phyloP scores from a whole-genome alignment of 2,329 filamentous ascomycete genomes.

The Sclerotinia subarctica region DNA sequence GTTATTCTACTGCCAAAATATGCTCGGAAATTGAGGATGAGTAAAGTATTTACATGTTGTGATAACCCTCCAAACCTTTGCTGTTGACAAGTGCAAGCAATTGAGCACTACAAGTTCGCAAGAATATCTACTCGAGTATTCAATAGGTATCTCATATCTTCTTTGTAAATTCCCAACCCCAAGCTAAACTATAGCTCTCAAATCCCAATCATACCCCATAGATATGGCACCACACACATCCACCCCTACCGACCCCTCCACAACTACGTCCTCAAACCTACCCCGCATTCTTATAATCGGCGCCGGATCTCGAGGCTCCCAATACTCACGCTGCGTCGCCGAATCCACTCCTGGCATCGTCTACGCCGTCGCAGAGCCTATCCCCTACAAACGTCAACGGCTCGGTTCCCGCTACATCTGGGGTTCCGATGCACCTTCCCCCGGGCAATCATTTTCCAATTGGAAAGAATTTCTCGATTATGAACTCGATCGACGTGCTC shows the following conservation, averaged over 20 bases:
- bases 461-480: slow-evolving; percentile 77
- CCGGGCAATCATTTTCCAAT: slow-evolving; percentile 66
- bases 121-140: not conserved
- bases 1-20: not conserved
- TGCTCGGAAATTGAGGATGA: not conserved
- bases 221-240: slow-evolving; percentile 36
- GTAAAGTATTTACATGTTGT: not conserved
- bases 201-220: not conserved
- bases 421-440: slow-evolving; percentile 48
- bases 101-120: not conserved
- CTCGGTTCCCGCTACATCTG: slow-evolving; percentile 74
- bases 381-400: slow-evolving; percentile 68
- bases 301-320: slow-evolving; percentile 73
- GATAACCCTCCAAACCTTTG: not conserved
- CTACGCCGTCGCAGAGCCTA: slow-evolving; percentile 76
- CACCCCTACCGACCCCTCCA: slow-evolving; percentile 4
- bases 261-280: slow-evolving; percentile 40
- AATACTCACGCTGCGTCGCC: slow-evolving; percentile 68
- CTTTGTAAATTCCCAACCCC: not conserved
- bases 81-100: not conserved
- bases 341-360: slow-evolving; percentile 65
- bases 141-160: not conserved
- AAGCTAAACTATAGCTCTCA: not conserved
- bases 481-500: slow-evolving; percentile 60
- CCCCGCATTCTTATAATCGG: slow-evolving; percentile 76